phyloP scores from a whole-genome alignment of 2,329 filamentous ascomycete species.

The Westerdykella aurantiaca region DNA sequence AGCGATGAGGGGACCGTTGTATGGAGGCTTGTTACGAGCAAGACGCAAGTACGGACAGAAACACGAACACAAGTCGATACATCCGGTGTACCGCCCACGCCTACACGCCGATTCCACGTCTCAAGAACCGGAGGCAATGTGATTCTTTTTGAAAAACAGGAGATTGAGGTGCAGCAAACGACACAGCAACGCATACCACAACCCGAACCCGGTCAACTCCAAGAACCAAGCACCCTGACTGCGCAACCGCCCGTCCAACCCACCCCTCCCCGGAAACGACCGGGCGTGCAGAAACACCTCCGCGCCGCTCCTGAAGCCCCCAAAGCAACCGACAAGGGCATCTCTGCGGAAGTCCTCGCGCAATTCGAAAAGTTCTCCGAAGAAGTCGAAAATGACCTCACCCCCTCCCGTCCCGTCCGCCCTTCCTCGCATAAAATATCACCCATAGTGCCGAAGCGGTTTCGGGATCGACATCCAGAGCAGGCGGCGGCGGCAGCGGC shows the following conservation, averaged over 20 bases:
- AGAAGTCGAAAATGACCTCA: slow-evolving; percentile 23
- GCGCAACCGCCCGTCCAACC: slow-evolving; percentile 4
- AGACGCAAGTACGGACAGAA: background rate
- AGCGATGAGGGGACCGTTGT: background rate
- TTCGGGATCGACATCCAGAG: slow-evolving; percentile 29
- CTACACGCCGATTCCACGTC: slow-evolving; percentile 22
- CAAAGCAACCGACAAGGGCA: slow-evolving; percentile 4
- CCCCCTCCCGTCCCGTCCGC: slow-evolving; percentile 3
- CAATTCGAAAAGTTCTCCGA: slow-evolving; percentile 30
- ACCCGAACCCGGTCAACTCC: background rate
- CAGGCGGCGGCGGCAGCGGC: slow-evolving; percentile 6
- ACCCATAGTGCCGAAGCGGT: slow-evolving; percentile 31
- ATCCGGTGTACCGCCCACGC: slow-evolving; percentile 10
- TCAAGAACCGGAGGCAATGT: slow-evolving; percentile 1
- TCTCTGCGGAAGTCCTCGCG: slow-evolving; percentile 24
- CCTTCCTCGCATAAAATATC: slow-evolving; percentile 25
- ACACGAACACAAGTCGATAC: background rate
- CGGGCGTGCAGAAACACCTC: slow-evolving; percentile 21
- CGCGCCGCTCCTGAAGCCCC: slow-evolving; percentile 5
- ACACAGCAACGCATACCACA: background rate
- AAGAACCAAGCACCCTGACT: slow-evolving; percentile 1
- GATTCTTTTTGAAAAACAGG: slow-evolving; percentile 4
- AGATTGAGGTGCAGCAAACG: background rate
- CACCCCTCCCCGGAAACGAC: slow-evolving; percentile 22
- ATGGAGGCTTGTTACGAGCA: background rate